Evolutionary conservation across 1,284 basidiomycete genomes (phyloP), one percentile per base, ranked within the genome.

Genomic region (Ustilago cynodontis): DNA sequence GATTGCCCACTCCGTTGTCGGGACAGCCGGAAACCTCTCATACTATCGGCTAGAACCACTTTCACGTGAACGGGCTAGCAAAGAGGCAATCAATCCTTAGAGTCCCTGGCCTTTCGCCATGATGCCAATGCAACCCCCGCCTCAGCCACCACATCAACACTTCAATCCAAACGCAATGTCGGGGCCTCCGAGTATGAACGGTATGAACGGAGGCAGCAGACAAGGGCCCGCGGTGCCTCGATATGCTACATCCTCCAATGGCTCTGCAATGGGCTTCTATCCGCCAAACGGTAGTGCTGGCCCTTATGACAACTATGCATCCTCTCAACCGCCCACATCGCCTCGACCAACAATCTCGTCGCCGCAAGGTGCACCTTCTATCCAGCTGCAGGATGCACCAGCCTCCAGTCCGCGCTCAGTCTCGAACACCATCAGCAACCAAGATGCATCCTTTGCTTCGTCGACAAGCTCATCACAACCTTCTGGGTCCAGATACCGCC

Each of bases 121-220:
- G 73, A 76, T 76, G 73, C 73, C 65, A 22, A 71, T 71, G 65
- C 74, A 77, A 52, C 55, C 69, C 26, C 65, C 74, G 33, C 69
- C 74, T n/a, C 67, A 75, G 16, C 72, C 67, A 58, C 74, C 69
- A 20, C 65, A 77, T 51, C 74, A 77, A 35, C 63, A 77, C 31
- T 76, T 62, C 58, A 68, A 58, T 41, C 50, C 68, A 7, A 68
- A 61, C 33, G 24, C 60, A 57, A 71, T 71, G 58, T 53, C 49
- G 8, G 60, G 39, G 3, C 51, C 64, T 41, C 41, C 67, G 28
- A 63, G 14, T 37, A 62, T 71, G 50, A 68, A 76, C 43, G 51
- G 31, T 14, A 43, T 43, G 0, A 20, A 43, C 41, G 47, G 16
- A 8, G 26, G 24, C 24, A 49, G 47, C n/a, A 55, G 58, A 41